Conservation (phyloP, 768 basidiomycete genomes). For the Boletus eberwhitei region DNA sequence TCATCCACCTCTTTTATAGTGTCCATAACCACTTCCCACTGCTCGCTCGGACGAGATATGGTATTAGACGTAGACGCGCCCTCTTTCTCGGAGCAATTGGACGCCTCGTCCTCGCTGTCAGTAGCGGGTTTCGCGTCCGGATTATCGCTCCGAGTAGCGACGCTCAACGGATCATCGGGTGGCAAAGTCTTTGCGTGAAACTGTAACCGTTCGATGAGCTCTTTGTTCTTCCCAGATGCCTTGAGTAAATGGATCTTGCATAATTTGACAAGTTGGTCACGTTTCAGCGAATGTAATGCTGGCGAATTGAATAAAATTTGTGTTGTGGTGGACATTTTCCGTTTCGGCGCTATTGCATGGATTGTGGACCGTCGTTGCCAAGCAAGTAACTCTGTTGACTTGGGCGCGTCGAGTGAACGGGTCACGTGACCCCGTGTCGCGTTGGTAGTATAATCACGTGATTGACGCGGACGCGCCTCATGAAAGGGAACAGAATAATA, state of each 20-base stretch:
- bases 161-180: constrained; percentile 50
- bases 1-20: constrained; percentile 69
- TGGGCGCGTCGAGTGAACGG: background rate
- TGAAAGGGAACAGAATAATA: constrained; percentile 9
- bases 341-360: constrained; percentile 5
- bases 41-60: constrained; percentile 64
- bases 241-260: constrained; percentile 83
- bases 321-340: constrained; percentile 63
- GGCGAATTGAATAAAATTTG: constrained; percentile 84
- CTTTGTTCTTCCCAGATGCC: constrained; percentile 74
- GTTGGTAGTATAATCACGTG: constrained; percentile 13
- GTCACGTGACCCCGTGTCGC: constrained; percentile 20
- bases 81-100: constrained; percentile 20
- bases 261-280: constrained; percentile 78
- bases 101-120: constrained; percentile 32
- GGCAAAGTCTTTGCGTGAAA: constrained; percentile 65
- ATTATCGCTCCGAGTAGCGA: constrained; percentile 51
- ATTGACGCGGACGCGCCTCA: constrained; percentile 1
- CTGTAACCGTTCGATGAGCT: constrained; percentile 67
- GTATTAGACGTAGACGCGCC: constrained; percentile 9
- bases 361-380: background rate
- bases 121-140: constrained; percentile 28
- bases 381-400: constrained; percentile 15
- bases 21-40: constrained; percentile 88
- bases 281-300: constrained; percentile 77